Conservation (phyloP, 768 basidiomycete genomes). For the Tulasnella sp. region DNA sequence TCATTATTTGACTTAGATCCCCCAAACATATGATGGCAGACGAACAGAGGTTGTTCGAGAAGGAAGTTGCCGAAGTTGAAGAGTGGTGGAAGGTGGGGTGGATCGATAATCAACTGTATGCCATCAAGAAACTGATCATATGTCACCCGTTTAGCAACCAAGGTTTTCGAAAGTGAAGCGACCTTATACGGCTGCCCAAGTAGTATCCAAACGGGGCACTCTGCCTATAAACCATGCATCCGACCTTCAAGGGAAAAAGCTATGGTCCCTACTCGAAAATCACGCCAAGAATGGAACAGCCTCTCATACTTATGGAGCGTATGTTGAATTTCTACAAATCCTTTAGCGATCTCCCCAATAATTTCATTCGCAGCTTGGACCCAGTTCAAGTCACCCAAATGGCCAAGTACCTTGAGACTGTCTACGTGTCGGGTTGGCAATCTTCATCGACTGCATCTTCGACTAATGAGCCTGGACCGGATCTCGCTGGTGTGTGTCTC, state of each 20-base stretch:
- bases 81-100: constrained; percentile 80
- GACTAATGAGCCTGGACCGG: constrained; percentile 93
- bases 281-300: constrained; percentile 68
- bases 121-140: constrained; percentile 5
- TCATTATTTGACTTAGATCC: too few species aligned
- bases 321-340: constrained; percentile 31
- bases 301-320: constrained; percentile 98
- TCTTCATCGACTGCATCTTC: constrained; percentile 67
- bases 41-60: constrained; percentile 47
- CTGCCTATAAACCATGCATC: constrained; percentile 79
- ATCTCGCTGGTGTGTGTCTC: constrained; percentile 67
- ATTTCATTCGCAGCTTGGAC: constrained; percentile 54
- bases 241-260: constrained; percentile 72
- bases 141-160: constrained; percentile 42
- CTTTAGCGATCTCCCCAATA: background rate
- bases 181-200: constrained; percentile 85
- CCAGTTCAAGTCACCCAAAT: constrained; percentile 98
- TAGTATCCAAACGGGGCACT: constrained; percentile 88
- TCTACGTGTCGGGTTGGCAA: constrained; percentile 85
- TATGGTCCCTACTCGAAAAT: constrained; percentile 58
- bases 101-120: background rate
- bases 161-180: constrained; percentile 80
- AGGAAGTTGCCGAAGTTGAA: constrained; percentile 76
- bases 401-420: constrained; percentile 92
- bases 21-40: constrained; percentile 17